Percentiles rank a stretch among this genome's conserved stretches.
phyloP scores from a whole-genome alignment of 2,329 filamentous ascomycete genomes.

The Cladosporium sp. region DNA sequence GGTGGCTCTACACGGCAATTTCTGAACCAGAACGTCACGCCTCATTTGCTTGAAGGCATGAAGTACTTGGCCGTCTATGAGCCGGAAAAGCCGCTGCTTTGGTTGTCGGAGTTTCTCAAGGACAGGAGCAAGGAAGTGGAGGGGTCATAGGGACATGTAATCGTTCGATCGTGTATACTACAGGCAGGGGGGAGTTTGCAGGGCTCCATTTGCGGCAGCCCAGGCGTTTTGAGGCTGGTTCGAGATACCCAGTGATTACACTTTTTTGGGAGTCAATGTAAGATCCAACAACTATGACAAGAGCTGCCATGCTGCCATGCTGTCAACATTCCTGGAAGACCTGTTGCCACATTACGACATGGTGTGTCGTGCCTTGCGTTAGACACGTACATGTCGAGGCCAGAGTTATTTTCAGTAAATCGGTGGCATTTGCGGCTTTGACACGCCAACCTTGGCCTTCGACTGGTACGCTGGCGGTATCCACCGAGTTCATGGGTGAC shows the following conservation, averaged over 20 bases:
- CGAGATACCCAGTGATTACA: conserved; percentile 9
- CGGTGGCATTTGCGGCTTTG: no score
- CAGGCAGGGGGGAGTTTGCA: background rate
- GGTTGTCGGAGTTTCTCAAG: conserved; percentile 45
- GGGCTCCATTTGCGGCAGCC: background rate
- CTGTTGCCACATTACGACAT: no score
- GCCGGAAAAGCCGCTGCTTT: conserved; percentile 49
- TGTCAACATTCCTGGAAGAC: no score
- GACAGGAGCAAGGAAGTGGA: conserved; percentile 47
- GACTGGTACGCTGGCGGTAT: no score
- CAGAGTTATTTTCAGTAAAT: no score
- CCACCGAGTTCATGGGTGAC: no score
- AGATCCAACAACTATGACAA: background rate
- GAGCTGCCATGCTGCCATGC: no score
- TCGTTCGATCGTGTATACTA: background rate
- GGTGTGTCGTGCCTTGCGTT: no score
- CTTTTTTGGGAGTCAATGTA: background rate
- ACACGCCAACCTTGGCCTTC: no score
- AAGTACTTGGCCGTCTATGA: conserved; percentile 47
- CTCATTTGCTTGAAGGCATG: conserved; percentile 49
- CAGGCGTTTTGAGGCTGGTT: conserved; percentile 8
- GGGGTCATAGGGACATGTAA: conserved; percentile 23
- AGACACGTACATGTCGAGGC: no score
- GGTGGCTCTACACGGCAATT: conserved; percentile 47
- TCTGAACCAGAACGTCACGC: conserved; percentile 47